phyloP scores from a whole-genome alignment of 257 asterid genomes.

The Anisodus tanguticus region DNA sequence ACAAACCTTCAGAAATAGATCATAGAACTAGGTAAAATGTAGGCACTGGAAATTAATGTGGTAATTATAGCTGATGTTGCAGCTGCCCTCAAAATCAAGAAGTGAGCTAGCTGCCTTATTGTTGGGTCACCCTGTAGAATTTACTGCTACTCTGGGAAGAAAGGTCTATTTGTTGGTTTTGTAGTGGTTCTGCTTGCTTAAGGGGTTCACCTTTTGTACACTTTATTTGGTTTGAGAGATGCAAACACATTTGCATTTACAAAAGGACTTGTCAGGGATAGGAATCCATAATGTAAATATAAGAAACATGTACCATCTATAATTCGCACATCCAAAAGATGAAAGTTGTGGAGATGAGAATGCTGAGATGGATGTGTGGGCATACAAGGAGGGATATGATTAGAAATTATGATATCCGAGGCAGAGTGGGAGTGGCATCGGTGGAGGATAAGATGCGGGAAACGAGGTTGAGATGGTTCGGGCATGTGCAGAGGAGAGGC shows the following conservation, averaged over 20 bases:
- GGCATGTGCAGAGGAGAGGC: no score
- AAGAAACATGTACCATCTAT: neutral
- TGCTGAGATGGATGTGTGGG: no score
- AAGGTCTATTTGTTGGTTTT: neutral
- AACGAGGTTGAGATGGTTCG: no score
- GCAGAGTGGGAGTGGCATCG: no score
- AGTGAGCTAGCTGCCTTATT: neutral
- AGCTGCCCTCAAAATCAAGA: neutral
- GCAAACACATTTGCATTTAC: neutral
- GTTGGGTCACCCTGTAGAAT: neutral
- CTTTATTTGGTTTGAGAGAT: neutral
- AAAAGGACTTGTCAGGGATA: neutral
- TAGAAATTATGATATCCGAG: no score
- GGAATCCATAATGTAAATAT: neutral
- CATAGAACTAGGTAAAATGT: neutral
- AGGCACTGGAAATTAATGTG: slow-evolving; percentile 3
- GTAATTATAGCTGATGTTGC: slow-evolving; percentile 8
- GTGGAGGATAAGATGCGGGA: no score
- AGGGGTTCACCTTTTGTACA: neutral
- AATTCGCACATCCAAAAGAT: no score
- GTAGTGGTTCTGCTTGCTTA: neutral
- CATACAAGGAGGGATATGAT: no score
- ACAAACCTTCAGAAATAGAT: slow-evolving; percentile 17
- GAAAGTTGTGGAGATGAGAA: no score
- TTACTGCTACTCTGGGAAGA: neutral